phyloP scores from a whole-genome alignment of 2,329 filamentous ascomycete genomes.

The Paraconiothyrium brasiliense region DNA sequence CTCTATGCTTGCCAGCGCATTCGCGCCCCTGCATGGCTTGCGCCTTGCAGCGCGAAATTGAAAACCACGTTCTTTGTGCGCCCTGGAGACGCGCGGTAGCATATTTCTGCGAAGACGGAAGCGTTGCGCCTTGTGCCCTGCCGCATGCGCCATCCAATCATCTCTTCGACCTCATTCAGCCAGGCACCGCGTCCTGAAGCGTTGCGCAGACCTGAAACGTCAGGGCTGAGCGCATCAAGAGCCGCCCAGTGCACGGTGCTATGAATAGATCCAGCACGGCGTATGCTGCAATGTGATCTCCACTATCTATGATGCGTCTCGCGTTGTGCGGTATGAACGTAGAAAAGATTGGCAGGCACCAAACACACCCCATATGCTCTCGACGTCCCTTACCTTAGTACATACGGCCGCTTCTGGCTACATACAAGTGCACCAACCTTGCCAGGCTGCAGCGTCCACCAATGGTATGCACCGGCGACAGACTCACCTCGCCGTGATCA shows the following conservation, averaged over 20 bases:
- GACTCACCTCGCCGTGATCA: too few species aligned
- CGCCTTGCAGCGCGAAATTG: constrained; percentile 14
- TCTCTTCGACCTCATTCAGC: constrained; percentile 9
- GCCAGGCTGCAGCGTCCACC: background rate
- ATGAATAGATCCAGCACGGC: constrained; percentile 1
- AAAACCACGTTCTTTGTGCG: constrained; percentile 9
- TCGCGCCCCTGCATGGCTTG: constrained; percentile 4
- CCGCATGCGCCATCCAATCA: constrained; percentile 20
- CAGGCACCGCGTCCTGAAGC: constrained; percentile 16
- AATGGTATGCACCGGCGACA: background rate
- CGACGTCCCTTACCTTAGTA: background rate
- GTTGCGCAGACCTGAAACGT: constrained; percentile 28
- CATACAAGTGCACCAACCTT: background rate
- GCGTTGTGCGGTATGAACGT: background rate
- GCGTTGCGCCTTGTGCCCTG: constrained; percentile 11
- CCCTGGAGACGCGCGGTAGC: constrained; percentile 13
- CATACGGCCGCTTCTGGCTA: background rate
- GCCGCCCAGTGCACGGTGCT: constrained; percentile 10
- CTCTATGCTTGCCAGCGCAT: constrained; percentile 6
- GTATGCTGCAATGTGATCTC: background rate
- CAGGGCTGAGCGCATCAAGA: constrained; percentile 9
- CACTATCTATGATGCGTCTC: background rate
- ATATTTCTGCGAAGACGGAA: background rate
- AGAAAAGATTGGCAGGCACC: background rate
- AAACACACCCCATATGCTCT: background rate